Evolutionary conservation across 306 rosid genomes (phyloP), one percentile per base, ranked within the genome.

Genomic region (Glycyrrhiza uralensis): DNA sequence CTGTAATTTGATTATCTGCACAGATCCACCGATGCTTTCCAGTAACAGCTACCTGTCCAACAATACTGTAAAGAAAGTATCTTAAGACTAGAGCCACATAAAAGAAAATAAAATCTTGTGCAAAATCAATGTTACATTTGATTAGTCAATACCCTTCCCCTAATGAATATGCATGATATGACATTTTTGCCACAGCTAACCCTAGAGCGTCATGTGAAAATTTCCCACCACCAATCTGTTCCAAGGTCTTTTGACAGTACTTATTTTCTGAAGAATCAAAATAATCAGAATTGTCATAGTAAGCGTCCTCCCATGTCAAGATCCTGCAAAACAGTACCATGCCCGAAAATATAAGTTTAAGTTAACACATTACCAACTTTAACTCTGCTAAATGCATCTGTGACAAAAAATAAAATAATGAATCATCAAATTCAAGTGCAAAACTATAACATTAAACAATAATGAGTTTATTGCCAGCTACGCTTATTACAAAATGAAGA

Each of bases 231-330:
- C 66, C 83, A 56, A 79, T 81, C 76, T 66, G 86, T 29, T 86
- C 90, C 69, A 70, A 52, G 54, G 84, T 78, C 78, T 80, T 85
- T 59, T 73, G 88, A 79, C 74, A 66, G 82, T 76, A 59, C 64
- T 79, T 68, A 74, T 66, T 82, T 76, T 66, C 85, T 5, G 87
- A 79, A 26, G 83, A 39, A 58, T 85, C 79, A 59, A 80, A 60
- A 64, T 82, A 79, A 70, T 81, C 85, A 46, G 77, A 80, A 71
- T 81, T 87, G 84, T 84, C 91, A 81, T 81, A 95, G 86, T 89
- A 95, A 64, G 87, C 97, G 28, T 95, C 96, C 82, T 92, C 97
- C 90, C 90, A 95, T 61, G 97, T 95, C 84, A 95, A 74, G 72
- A 91, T 83, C 99, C 99, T 95, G 87, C 83, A 76, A 79, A 81